phyloP scores from a whole-genome alignment of 306 rosid species.

The Dryas alaskensis region DNA sequence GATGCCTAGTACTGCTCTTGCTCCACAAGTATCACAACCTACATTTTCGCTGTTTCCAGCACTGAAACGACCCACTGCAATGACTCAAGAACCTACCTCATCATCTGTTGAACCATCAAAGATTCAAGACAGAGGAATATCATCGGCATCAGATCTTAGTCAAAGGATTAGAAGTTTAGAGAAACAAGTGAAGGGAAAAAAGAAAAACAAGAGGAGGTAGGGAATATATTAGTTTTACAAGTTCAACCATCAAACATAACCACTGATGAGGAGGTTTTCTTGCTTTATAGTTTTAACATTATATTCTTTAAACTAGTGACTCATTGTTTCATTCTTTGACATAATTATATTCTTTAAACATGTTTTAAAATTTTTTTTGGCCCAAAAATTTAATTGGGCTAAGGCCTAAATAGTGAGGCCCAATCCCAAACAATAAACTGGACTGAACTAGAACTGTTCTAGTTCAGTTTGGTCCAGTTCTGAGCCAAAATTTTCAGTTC shows the following conservation, averaged over 20 bases:
- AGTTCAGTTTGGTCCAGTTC: too few species aligned
- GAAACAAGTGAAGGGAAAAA: slow-evolving; percentile 77
- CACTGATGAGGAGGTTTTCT: slow-evolving; percentile 5
- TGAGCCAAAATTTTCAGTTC: too few species aligned
- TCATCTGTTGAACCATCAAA: slow-evolving; percentile 35
- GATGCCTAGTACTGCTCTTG: slow-evolving; percentile 32
- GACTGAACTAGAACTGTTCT: too few species aligned
- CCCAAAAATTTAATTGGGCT: too few species aligned
- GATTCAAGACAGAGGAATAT: slow-evolving; percentile 38
- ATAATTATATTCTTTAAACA: too few species aligned
- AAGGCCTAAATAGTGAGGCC: too few species aligned
- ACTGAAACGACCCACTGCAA: slow-evolving; percentile 35
- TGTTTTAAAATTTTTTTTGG: too few species aligned
- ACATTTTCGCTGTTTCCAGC: slow-evolving; percentile 51
- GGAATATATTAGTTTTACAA: background rate
- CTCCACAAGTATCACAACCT: slow-evolving; percentile 22
- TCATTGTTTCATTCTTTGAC: background rate
- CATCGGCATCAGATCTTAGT: slow-evolving; percentile 60
- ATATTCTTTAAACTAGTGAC: slow-evolving; percentile 15
- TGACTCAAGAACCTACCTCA: slow-evolving; percentile 30
- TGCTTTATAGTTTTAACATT: slow-evolving; percentile 11
- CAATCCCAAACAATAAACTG: too few species aligned
- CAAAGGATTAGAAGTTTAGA: slow-evolving; percentile 83
- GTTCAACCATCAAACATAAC: background rate
- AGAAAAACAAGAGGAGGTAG: slow-evolving; percentile 62